Evolutionary conservation across 2,329 filamentous ascomycete species (phyloP), one percentile per base, ranked within the genome.

Genomic region (Pseudogymnoascus sp.): DNA sequence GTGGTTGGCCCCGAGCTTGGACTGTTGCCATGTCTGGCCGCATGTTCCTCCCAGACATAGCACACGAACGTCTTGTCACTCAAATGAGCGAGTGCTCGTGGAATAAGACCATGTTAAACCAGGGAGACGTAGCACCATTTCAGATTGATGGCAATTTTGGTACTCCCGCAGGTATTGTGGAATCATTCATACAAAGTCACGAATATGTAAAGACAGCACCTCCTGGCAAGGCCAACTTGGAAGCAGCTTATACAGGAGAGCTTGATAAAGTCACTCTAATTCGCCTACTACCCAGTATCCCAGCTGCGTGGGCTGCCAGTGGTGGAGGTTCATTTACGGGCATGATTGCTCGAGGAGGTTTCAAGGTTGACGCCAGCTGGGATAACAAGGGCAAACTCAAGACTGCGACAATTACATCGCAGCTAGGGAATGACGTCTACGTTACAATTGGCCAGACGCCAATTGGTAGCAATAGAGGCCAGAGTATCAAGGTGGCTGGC

Each of bases 91-190:
- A 41, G 5, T 41, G 39, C 8, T 41, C 39, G 1, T 41, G 39
- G 39, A 41, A 41, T 21, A 41, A 41, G 17, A 41, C 21, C 7
- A 58, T 35, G 36, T 37, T 35, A 35, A 41, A 41, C 17, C 39
- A 41, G 39, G 39, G 39, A 21, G 39, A 41, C 2, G 39, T 41
- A 9, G 39, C 60, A 21, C 36, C 59, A 13, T 80, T 80, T 64
- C 78, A 81, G 66, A 78, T 79, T 10, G 78, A 81, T 63, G 79
- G 79, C 3, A 81, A 81, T 62, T 78, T 79, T 63, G 79, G 79
- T 3, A 74, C 75, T 8, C 73, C 74, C 2, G 74, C 75, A 5
- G 78, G 75, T 5, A 74, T 81, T 8, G 68, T 75, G 1, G 78
- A 80, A 66, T 75, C 74, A 69, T 63, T 79, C 44, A 60, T 80